A percentile compares a stretch with the other conserved stretches of the same genome.
Conservation (phyloP, 305 asterid species). For the Rubia balearica region DNA sequence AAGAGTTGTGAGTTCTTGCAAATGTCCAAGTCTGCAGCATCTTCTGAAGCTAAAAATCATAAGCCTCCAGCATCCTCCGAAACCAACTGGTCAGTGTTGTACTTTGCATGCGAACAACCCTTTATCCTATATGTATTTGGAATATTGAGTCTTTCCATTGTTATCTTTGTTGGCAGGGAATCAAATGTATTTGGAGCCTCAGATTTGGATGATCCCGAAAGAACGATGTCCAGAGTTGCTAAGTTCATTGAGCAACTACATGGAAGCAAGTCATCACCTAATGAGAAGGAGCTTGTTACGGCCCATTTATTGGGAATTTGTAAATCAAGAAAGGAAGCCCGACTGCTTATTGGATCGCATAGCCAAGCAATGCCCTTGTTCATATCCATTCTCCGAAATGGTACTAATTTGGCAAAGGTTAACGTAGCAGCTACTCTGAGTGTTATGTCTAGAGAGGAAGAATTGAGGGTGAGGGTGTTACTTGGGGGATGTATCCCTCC, state of each 20-base stretch:
- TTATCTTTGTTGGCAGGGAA: conserved; percentile 41
- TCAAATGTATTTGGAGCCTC: conserved; percentile 56
- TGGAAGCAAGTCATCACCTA: conserved; percentile 51
- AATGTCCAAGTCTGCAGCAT: conserved; percentile 58
- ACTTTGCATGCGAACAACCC: background rate
- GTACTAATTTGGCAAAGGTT: conserved; percentile 54
- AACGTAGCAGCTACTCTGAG: conserved; percentile 64
- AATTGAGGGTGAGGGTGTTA: conserved; percentile 75
- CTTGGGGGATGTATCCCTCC: conserved; percentile 95
- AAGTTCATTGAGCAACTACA: conserved; percentile 75
- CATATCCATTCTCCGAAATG: conserved; percentile 70
- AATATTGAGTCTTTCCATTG: background rate
- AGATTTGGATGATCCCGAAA: conserved; percentile 66
- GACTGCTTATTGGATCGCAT: conserved; percentile 73
- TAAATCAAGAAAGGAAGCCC: conserved; percentile 71
- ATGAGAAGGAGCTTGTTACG: conserved; percentile 73
- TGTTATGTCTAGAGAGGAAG: conserved; percentile 68
- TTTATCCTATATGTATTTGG: background rate
- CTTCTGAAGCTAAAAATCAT: conserved; percentile 31
- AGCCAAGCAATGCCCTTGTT: conserved; percentile 88
- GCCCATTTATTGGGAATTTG: conserved; percentile 78
- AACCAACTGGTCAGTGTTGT: conserved; percentile 39
- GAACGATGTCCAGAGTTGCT: conserved; percentile 58
- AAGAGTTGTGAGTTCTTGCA: conserved; percentile 32
- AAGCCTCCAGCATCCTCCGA: conserved; percentile 42